Percentiles rank a stretch among this genome's conserved stretches.
Evolutionary conservation across 1,284 basidiomycete species (phyloP).

Genomic region (Melampsora occidentalis): DNA sequence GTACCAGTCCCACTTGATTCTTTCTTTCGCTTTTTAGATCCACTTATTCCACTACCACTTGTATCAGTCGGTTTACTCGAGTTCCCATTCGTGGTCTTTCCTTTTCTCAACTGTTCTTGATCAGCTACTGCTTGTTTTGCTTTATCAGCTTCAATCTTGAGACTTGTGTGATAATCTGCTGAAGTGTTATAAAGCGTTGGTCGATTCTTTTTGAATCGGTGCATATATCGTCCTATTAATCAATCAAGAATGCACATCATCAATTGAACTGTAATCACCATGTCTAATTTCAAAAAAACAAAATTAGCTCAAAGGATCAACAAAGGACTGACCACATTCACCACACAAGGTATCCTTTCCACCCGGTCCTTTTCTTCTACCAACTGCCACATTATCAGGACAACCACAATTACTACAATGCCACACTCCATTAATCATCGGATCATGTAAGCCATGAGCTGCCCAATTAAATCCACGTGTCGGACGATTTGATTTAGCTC

Average conservation of each 20-base stretch:
- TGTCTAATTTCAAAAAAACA: too few relatives aligned
- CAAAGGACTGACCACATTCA: constrained; percentile 69
- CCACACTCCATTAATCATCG: constrained; percentile 78
- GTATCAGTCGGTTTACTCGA: constrained; percentile 4
- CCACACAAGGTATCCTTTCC: constrained; percentile 89
- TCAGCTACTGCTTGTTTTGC: constrained; percentile 41
- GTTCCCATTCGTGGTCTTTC: constrained; percentile 15
- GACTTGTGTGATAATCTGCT: constrained; percentile 42
- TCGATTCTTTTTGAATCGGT: constrained; percentile 44
- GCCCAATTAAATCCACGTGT: constrained; percentile 40
- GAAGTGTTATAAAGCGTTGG: constrained; percentile 41
- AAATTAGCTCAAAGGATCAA: not conserved
- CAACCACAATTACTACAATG: constrained; percentile 88
- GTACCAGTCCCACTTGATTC: not conserved
- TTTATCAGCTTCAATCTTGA: constrained; percentile 43
- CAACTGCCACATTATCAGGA: constrained; percentile 76
- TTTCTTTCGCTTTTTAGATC: constrained; percentile 30
- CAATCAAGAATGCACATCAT: not conserved
- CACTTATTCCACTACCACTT: not conserved
- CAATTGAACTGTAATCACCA: not conserved
- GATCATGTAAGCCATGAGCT: constrained; percentile 59
- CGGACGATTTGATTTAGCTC: not conserved
- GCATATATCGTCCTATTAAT: constrained; percentile 34
- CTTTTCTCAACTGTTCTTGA: constrained; percentile 30
- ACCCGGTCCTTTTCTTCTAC: constrained; percentile 78